Base-by-base conservation (phyloP, 2,329 filamentous ascomycete genomes). In the Harringtonia lauricola region DNA sequence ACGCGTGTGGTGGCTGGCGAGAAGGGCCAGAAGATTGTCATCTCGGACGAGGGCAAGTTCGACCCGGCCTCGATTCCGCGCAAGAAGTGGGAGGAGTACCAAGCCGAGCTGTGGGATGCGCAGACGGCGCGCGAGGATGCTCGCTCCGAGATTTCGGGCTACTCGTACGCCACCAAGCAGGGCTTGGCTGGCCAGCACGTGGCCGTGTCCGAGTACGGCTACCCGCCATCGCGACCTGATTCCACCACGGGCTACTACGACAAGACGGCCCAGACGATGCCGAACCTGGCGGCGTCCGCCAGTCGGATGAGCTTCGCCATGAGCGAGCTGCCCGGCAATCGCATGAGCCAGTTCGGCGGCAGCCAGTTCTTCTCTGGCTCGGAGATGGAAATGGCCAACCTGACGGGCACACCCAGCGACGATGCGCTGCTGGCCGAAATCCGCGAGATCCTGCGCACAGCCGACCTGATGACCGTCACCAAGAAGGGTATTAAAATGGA, bases 11-110 rank as follows among this genome's bases (percentile, higher is more conserved):
- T 98, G 51, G 92, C 86, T 8, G 92, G 92, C 60, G 92, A 98
- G 61, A 82, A 83, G 62, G 92, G 92, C 51, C 83, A 87, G 61
- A 90, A 95, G 71, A 70, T 96, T 49, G 79, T 98, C 54, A 83
- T 98, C 52, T 86, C 88, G 2, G 92, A 98, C 61, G 92, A 98
- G 67, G 92, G 92, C 69, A 95, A 95, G 64, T 98, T 96, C 59
- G 92, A 98, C 59, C 90, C 92, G 14, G 72, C 75, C 38, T 86
- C 81, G 31, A 96, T 98, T 53, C 92, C 92, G 18, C 86, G 86
- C 67, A 98, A 96, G 81, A 92, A 86, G 72, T 98, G 92, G 92
- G 92, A 98, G 63, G 92, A 98, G 57, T 98, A 96, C 63, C 92
- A 98, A 64, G 84, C 84, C 50, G 92, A 96, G 71, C 79, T 98